phyloP scores from a whole-genome alignment of 768 basidiomycete genomes.

The Fibroporia radiculosa region DNA sequence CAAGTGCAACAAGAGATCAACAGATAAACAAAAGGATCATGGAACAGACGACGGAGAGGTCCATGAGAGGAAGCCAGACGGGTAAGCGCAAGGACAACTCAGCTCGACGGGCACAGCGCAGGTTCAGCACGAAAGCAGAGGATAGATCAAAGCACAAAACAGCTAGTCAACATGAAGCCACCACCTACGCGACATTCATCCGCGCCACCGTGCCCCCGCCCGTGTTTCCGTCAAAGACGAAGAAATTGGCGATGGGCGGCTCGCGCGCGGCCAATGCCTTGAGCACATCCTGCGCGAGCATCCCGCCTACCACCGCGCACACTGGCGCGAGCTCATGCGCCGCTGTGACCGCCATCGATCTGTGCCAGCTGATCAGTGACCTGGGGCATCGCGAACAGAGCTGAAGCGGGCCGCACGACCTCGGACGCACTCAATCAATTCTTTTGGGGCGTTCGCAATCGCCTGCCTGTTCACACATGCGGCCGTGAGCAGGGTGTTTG shows the following conservation, averaged over 20 bases:
- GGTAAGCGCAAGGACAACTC: no score
- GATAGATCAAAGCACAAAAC: no score
- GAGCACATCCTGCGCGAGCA: slow-evolving; percentile 91
- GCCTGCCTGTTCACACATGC: slow-evolving; percentile 69
- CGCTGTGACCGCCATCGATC: slow-evolving; percentile 63
- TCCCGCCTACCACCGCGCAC: slow-evolving; percentile 90
- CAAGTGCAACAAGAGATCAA: no score
- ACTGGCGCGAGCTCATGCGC: slow-evolving; percentile 85
- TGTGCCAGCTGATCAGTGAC: no score
- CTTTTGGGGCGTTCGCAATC: slow-evolving; percentile 46
- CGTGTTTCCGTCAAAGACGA: slow-evolving; percentile 78
- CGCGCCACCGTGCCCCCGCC: slow-evolving; percentile 66
- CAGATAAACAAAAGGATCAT: no score
- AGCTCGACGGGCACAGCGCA: no score
- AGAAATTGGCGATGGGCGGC: slow-evolving; percentile 88
- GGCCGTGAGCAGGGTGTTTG: slow-evolving; percentile 48
- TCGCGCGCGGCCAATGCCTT: slow-evolving; percentile 88
- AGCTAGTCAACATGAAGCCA: no score
- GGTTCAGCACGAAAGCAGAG: no score
- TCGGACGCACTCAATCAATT: slow-evolving; percentile 58
- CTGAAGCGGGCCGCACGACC: no score
- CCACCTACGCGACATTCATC: slow-evolving; percentile 23
- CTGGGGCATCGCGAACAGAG: no score
- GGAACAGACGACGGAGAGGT: no score
- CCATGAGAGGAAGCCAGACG: no score